Conservation (phyloP, 495 filamentous ascomycete species). For the Penicillium cinerascens region DNA sequence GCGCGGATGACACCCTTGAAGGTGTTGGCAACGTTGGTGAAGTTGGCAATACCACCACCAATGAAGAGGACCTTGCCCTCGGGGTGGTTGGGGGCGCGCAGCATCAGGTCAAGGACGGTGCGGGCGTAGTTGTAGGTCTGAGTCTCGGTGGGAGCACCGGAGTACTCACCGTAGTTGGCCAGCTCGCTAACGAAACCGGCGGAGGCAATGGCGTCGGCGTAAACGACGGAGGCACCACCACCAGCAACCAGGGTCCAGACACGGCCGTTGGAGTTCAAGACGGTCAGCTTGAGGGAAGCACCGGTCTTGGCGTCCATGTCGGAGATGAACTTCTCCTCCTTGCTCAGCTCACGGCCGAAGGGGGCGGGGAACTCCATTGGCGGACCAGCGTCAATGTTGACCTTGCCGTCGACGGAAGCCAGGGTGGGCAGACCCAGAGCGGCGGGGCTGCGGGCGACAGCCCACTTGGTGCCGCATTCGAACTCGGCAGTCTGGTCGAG, state of each 20-base stretch:
- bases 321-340: slow-evolving; percentile 98
- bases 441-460: slow-evolving; percentile 81
- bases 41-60: slow-evolving; percentile 99
- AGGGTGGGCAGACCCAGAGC: slow-evolving; percentile 72
- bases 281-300: slow-evolving; percentile 96
- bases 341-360: slow-evolving; percentile 95
- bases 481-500: slow-evolving; percentile 99
- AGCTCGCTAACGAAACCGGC: slow-evolving; percentile 93
- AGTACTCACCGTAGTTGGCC: slow-evolving; percentile 99
- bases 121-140: slow-evolving; percentile 98
- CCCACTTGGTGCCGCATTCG: slow-evolving; percentile 99
- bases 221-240: slow-evolving; percentile 99
- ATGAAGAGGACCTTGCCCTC: slow-evolving; percentile 99
- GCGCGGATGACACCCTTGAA: slow-evolving; percentile 99
- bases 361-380: slow-evolving; percentile 99
- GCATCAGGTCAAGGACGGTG: slow-evolving; percentile 96
- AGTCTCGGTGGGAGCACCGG: slow-evolving; percentile 93
- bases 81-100: slow-evolving; percentile 77
- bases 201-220: slow-evolving; percentile 97
- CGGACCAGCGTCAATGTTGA: slow-evolving; percentile 93
- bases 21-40: slow-evolving; percentile 93
- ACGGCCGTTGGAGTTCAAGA: slow-evolving; percentile 85
- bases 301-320: slow-evolving; percentile 99
- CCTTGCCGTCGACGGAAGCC: slow-evolving; percentile 60
- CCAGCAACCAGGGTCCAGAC: slow-evolving; percentile 98